These are phyloP conservation scores for Tremellales sp. DNA, from an alignment of 1,284 basidiomycete species.

Conservation along the genomic window DNA sequence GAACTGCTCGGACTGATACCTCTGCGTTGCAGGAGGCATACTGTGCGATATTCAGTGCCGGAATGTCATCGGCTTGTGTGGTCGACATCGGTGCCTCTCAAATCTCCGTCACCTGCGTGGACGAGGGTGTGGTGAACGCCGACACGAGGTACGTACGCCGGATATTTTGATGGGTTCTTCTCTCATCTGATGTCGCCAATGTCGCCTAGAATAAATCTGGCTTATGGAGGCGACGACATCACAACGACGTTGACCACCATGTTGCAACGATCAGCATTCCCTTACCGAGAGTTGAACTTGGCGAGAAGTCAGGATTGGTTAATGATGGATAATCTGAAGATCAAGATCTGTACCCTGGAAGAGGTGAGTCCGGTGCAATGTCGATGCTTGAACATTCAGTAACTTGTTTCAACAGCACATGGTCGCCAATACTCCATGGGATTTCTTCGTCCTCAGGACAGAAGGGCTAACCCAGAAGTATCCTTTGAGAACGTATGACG, in stretches of 20 bases:
- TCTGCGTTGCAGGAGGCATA: slow-evolving; percentile 68
- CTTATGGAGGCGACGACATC: slow-evolving; percentile 90
- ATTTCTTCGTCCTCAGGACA: slow-evolving; percentile 79
- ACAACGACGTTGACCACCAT: slow-evolving; percentile 82
- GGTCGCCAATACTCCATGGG: slow-evolving; percentile 81
- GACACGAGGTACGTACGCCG: slow-evolving; percentile 69
- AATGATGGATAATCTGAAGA: slow-evolving; percentile 83
- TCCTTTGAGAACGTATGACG: slow-evolving; percentile 86
- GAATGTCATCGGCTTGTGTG: slow-evolving; percentile 89
- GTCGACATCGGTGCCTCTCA: slow-evolving; percentile 86
- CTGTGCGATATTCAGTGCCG: slow-evolving; percentile 91
- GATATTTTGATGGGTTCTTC: background rate
- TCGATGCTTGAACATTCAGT: background rate
- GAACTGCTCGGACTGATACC: background rate
- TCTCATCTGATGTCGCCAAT: background rate
- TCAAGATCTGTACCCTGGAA: slow-evolving; percentile 71
- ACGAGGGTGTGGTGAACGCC: slow-evolving; percentile 83
- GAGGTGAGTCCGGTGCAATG: slow-evolving; percentile 59
- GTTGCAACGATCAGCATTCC: slow-evolving; percentile 76
- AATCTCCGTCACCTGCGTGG: slow-evolving; percentile 87
- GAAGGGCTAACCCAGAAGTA: slow-evolving; percentile 79
- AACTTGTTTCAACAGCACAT: slow-evolving; percentile 57
- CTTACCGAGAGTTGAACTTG: slow-evolving; percentile 78
- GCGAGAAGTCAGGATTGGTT: slow-evolving; percentile 75
- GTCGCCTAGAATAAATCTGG: slow-evolving; percentile 74